Evolutionary conservation across 2,329 filamentous ascomycete species (phyloP).

Genomic region (Chaetomiaceae sp.): DNA sequence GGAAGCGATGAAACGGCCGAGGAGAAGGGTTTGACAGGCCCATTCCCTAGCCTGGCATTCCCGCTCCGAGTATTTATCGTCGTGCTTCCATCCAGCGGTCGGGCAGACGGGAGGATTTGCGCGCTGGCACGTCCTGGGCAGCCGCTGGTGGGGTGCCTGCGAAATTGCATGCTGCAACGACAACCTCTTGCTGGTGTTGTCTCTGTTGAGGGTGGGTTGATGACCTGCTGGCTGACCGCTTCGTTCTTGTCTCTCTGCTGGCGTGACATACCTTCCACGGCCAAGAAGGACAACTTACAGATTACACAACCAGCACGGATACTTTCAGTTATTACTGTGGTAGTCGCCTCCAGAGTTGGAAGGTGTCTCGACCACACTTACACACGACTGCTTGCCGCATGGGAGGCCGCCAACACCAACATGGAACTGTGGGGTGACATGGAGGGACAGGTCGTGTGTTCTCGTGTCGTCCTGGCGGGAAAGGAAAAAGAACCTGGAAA

Average conservation of each 20-base stretch:
- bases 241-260: too few species aligned
- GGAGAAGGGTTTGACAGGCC: not conserved
- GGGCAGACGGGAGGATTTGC: not conserved
- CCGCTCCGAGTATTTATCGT: conserved; percentile 16
- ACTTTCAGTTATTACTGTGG: too few species aligned
- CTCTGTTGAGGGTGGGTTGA: not conserved
- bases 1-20: conserved; percentile 5
- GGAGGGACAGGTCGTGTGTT: not conserved
- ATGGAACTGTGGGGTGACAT: too few species aligned
- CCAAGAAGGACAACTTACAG: too few species aligned
- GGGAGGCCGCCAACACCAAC: not conserved
- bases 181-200: not conserved
- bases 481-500: too few species aligned
- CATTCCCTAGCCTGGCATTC: not conserved
- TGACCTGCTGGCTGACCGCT: not conserved
- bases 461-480: not conserved
- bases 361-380: too few species aligned
- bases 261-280: too few species aligned
- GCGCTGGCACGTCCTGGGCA: not conserved
- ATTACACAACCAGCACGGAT: too few species aligned
- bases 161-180: conserved; percentile 7
- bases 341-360: too few species aligned
- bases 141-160: not conserved
- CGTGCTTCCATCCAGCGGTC: not conserved
- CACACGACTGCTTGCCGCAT: conserved; percentile 1